Evolutionary conservation across 768 basidiomycete genomes (phyloP).

Genomic region (Podaxis sp.): DNA sequence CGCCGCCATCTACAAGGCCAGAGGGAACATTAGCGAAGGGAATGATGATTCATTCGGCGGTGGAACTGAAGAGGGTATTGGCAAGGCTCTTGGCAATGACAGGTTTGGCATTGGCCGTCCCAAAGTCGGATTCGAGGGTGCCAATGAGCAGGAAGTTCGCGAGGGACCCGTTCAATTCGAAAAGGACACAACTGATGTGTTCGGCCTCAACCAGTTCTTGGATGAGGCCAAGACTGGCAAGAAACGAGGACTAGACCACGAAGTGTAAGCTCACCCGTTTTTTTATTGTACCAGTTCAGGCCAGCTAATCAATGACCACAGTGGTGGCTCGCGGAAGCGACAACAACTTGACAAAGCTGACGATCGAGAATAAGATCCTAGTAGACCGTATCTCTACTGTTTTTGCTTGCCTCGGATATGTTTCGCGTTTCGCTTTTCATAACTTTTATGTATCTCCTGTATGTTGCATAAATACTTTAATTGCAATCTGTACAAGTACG

Average conservation of each 20-base stretch:
- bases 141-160: slow-evolving; percentile 76
- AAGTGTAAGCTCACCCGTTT: slow-evolving; percentile 46
- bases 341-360: slow-evolving; percentile 66
- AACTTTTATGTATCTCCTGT: slow-evolving; percentile 1
- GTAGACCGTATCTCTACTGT: slow-evolving; percentile 1
- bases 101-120: slow-evolving; percentile 89
- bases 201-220: slow-evolving; percentile 95
- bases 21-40: slow-evolving; percentile 80
- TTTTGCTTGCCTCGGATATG: background rate
- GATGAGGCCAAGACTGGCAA: slow-evolving; percentile 96
- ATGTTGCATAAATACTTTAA: slow-evolving; percentile 10
- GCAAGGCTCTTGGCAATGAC: slow-evolving; percentile 88
- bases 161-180: slow-evolving; percentile 99
- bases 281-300: background rate
- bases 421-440: slow-evolving; percentile 9
- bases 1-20: slow-evolving; percentile 99
- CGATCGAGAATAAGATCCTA: slow-evolving; percentile 33
- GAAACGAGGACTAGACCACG: slow-evolving; percentile 83
- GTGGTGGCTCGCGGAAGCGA: slow-evolving; percentile 63
- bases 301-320: slow-evolving; percentile 22
- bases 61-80: slow-evolving; percentile 94
- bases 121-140: slow-evolving; percentile 88
- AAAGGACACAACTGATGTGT: slow-evolving; percentile 96
- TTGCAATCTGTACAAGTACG: slow-evolving; percentile 5
- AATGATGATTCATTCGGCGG: slow-evolving; percentile 93